These are phyloP conservation scores for Ettlia oleoabundans DNA, from an alignment of 139 green algal species.

Conservation along the genomic window DNA sequence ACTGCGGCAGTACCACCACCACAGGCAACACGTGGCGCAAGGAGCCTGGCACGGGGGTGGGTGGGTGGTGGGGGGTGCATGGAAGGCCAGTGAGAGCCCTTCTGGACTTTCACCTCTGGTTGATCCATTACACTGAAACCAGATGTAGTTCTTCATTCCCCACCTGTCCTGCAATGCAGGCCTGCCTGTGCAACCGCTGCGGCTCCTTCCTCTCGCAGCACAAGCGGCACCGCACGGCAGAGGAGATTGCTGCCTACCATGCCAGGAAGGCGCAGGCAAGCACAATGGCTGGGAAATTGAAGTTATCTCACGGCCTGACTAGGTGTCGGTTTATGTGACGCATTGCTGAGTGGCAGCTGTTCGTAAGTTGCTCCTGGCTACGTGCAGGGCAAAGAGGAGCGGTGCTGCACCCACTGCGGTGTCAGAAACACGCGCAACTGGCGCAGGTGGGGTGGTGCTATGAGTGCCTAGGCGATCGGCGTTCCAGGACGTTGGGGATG, in stretches of 20 bases:
- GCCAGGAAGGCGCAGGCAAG: background rate
- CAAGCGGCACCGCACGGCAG: background rate
- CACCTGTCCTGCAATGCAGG: background rate
- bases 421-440: background rate
- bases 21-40: background rate
- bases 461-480: background rate
- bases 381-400: background rate
- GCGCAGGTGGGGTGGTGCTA: background rate
- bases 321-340: background rate
- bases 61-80: background rate
- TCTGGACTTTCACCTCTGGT: background rate
- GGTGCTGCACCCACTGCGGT: background rate
- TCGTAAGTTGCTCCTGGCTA: background rate
- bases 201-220: background rate
- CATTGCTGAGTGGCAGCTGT: background rate
- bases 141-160: background rate
- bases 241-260: background rate
- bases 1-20: background rate
- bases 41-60: background rate
- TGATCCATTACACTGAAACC: background rate
- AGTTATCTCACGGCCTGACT: too few relatives aligned
- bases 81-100: background rate
- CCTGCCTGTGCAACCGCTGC: background rate
- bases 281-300: background rate
- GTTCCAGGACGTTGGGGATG: background rate